Evolutionary conservation across 2,329 filamentous ascomycete genomes (phyloP).

Genomic region (Dothiorella sarmentorum): DNA sequence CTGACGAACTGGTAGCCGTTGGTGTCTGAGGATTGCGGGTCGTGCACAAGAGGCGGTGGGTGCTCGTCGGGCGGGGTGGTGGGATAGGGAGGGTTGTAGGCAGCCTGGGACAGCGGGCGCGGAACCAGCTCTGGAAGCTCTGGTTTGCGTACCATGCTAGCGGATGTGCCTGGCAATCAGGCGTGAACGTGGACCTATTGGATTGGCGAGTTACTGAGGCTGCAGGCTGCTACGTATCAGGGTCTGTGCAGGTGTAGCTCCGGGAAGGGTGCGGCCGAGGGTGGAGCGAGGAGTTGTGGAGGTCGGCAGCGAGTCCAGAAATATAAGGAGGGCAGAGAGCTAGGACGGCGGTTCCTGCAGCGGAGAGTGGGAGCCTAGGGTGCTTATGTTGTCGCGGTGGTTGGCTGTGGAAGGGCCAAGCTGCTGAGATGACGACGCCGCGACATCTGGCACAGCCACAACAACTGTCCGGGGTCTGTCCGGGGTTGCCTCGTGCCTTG

Average conservation of each 20-base stretch:
- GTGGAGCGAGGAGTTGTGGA: no score
- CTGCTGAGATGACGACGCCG: constrained; percentile 3
- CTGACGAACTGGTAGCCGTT: constrained; percentile 13
- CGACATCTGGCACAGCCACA: constrained; percentile 2
- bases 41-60: constrained; percentile 26
- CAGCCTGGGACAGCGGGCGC: constrained; percentile 36
- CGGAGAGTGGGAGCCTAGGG: constrained; percentile 1
- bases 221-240: constrained; percentile 9
- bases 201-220: constrained; percentile 8
- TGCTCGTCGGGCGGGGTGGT: constrained; percentile 37
- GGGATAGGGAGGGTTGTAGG: constrained; percentile 45
- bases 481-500: no score
- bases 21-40: constrained; percentile 19
- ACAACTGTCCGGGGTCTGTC: background rate
- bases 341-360: background rate
- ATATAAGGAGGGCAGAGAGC: background rate
- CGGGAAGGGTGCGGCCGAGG: background rate
- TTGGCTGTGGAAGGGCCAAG: background rate
- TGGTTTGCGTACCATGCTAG: constrained; percentile 45
- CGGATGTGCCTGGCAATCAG: background rate
- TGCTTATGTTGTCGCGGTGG: background rate
- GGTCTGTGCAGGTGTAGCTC: constrained; percentile 3
- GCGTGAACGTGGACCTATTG: background rate
- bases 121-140: constrained; percentile 42
- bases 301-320: no score